A percentile compares a stretch with the other conserved stretches of the same genome.
These are phyloP conservation scores for Atkinsonella texensis DNA, from an alignment of 2,329 filamentous ascomycete genomes.

Conservation along the genomic window DNA sequence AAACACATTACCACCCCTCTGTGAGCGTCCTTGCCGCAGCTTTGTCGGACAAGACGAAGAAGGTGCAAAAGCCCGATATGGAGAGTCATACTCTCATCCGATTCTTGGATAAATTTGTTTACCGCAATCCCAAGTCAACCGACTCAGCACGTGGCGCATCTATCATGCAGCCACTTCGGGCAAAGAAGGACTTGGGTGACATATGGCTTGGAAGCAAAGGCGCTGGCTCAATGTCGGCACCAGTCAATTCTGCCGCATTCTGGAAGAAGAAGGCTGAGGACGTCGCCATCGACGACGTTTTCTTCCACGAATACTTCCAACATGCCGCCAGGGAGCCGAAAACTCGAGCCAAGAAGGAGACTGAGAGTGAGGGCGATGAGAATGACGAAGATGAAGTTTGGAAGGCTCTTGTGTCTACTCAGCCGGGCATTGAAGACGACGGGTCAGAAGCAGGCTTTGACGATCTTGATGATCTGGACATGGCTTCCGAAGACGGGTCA, in stretches of 20 bases:
- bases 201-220: slow-evolving; percentile 43
- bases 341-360: slow-evolving; percentile 37
- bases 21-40: slow-evolving; percentile 72
- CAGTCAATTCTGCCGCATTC: slow-evolving; percentile 78
- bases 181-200: slow-evolving; percentile 39
- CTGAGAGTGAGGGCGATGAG: slow-evolving; percentile 36
- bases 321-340: slow-evolving; percentile 53
- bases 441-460: slow-evolving; percentile 39
- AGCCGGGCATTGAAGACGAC: slow-evolving; percentile 49
- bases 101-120: slow-evolving; percentile 98
- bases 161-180: slow-evolving; percentile 85
- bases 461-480: slow-evolving; percentile 35
- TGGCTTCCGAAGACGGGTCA: slow-evolving; percentile 36
- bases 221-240: slow-evolving; percentile 21
- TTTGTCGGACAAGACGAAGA: slow-evolving; percentile 54
- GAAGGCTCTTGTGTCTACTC: slow-evolving; percentile 75
- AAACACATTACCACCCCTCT: slow-evolving; percentile 79
- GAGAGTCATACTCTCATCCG: slow-evolving; percentile 83
- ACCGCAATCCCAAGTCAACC: slow-evolving; percentile 75
- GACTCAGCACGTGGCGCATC: slow-evolving; percentile 62
- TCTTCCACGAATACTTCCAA: slow-evolving; percentile 97
- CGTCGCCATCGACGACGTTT: slow-evolving; percentile 82
- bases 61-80: slow-evolving; percentile 81
- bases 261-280: slow-evolving; percentile 85
- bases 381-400: slow-evolving; percentile 73